Conservation (phyloP, 1,139 yeast genomes). For the Pneumocystis sp. region DNA sequence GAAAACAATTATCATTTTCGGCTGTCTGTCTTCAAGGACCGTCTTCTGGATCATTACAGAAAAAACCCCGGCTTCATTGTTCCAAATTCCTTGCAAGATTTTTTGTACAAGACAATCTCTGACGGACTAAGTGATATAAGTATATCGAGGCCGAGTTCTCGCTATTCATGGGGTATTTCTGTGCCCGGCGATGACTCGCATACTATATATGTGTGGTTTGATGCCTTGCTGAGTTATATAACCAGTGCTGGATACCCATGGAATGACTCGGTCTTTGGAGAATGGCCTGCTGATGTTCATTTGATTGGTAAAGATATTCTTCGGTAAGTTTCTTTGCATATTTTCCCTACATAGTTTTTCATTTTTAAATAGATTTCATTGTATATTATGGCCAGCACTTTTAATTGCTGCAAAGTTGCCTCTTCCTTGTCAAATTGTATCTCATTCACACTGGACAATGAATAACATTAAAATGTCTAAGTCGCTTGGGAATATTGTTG, state of each 20-base stretch:
- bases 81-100: constrained; percentile 45
- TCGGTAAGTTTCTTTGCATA: constrained; percentile 22
- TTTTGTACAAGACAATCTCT: constrained; percentile 45
- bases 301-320: constrained; percentile 83
- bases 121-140: constrained; percentile 51
- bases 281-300: constrained; percentile 57
- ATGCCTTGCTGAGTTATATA: constrained; percentile 74
- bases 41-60: constrained; percentile 36
- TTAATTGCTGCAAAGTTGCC: constrained; percentile 65
- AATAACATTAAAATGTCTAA: constrained; percentile 89
- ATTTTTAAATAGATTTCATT: constrained; percentile 42
- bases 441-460: constrained; percentile 90
- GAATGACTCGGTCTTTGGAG: constrained; percentile 5
- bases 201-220: constrained; percentile 91
- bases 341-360: not conserved
- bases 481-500: constrained; percentile 88
- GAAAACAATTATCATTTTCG: constrained; percentile 82
- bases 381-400: constrained; percentile 89
- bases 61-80: constrained; percentile 39
- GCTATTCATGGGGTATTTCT: constrained; percentile 79
- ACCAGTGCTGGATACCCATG: constrained; percentile 57
- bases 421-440: constrained; percentile 59
- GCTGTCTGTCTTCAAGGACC: constrained; percentile 43
- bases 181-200: constrained; percentile 74
- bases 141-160: constrained; percentile 61